Conservation (phyloP, 208 protist species). For the Acanthamoeba castellanii region DNA sequence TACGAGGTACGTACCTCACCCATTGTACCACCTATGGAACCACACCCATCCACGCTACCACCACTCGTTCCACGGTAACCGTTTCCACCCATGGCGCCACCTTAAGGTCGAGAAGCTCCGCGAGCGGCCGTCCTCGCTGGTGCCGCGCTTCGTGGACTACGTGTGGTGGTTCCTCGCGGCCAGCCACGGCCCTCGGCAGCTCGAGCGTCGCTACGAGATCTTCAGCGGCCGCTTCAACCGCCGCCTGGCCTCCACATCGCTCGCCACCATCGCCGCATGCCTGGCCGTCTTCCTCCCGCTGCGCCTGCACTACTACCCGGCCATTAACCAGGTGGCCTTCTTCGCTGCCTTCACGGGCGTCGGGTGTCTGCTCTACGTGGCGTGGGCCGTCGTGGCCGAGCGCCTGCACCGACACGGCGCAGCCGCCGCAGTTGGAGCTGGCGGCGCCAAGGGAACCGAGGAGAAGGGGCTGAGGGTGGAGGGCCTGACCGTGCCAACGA, state of each 20-base stretch:
- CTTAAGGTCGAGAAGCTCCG: background rate
- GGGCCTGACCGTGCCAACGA: background rate
- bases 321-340: background rate
- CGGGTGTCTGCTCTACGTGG: background rate
- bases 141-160: constrained; percentile 32
- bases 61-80: background rate
- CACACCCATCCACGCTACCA: no score
- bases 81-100: background rate
- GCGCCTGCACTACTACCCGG: background rate
- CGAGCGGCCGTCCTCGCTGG: background rate
- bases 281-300: constrained; percentile 4
- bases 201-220: constrained; percentile 1
- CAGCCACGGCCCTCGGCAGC: background rate
- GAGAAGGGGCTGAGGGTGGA: no score
- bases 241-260: background rate
- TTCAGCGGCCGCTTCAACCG: background rate
- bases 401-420: background rate
- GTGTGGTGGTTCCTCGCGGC: constrained; percentile 23
- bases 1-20: background rate
- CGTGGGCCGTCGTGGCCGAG: background rate
- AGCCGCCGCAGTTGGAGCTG: background rate
- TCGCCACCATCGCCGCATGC: background rate
- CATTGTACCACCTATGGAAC: no score
- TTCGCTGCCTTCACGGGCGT: background rate
- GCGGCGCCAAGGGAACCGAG: no score